Percentiles rank a stretch among this genome's conserved stretches.
These are phyloP conservation scores for Kwoniella heveanensis DNA, from an alignment of 768 basidiomycete species.

Conservation along the genomic window DNA sequence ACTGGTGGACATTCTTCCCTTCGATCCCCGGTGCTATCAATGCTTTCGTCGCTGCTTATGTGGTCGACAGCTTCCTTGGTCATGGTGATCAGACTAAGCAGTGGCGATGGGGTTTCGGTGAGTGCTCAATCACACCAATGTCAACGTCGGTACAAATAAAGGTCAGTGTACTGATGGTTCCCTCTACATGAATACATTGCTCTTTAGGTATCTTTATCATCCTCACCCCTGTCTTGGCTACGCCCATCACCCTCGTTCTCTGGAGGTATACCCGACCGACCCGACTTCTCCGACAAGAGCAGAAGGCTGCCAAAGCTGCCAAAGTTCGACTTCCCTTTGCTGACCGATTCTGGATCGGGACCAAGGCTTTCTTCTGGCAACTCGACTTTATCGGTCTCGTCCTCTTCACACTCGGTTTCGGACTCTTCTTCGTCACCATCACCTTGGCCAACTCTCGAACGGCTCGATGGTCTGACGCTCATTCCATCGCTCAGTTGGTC, in stretches of 20 bases:
- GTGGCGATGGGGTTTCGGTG: conserved; percentile 47
- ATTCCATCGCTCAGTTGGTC: conserved; percentile 48
- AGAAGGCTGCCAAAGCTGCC: conserved; percentile 24
- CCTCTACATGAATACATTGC: too few relatives aligned
- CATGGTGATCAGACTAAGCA: conserved; percentile 15
- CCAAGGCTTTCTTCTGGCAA: conserved; percentile 46
- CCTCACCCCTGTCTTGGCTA: conserved; percentile 44
- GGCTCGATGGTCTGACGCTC: conserved; percentile 49
- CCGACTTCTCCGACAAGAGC: conserved; percentile 10
- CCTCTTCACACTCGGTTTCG: conserved; percentile 50
- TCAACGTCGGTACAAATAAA: too few relatives aligned
- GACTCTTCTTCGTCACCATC: conserved; percentile 52
- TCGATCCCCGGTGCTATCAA: conserved; percentile 52
- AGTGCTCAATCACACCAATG: too few relatives aligned
- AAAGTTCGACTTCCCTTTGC: background rate
- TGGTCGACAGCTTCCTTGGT: conserved; percentile 36
- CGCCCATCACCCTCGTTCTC: conserved; percentile 51
- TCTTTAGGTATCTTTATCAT: conserved; percentile 47
- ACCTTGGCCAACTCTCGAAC: conserved; percentile 51
- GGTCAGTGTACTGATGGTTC: too few relatives aligned
- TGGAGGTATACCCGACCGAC: conserved; percentile 24
- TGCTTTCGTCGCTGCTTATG: conserved; percentile 46
- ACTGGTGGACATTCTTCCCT: conserved; percentile 53
- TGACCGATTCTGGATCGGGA: conserved; percentile 14
- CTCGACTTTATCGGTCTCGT: conserved; percentile 53